Percentiles rank a stretch among this genome's conserved stretches.
These are phyloP conservation scores for Hanseniaspora singularis DNA, from an alignment of 805 yeast genomes.

Conservation along the genomic window DNA sequence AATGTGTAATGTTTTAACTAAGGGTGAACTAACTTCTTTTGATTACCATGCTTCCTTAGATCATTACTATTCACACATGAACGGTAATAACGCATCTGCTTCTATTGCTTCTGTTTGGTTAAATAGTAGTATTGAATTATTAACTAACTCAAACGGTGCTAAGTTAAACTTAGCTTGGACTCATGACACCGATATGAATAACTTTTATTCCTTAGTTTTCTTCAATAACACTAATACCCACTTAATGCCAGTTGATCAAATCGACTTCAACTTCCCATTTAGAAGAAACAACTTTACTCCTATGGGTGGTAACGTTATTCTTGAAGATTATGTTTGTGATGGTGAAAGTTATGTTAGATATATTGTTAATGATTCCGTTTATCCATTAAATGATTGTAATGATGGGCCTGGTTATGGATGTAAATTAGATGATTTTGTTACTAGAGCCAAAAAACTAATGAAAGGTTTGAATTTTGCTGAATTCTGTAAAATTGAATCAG, in stretches of 20 bases:
- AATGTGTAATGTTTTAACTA: slow-evolving; percentile 57
- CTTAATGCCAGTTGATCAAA: slow-evolving; percentile 32
- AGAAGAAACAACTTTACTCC: slow-evolving; percentile 41
- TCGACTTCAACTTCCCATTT: slow-evolving; percentile 39
- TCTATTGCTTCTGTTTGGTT: slow-evolving; percentile 52
- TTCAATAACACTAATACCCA: slow-evolving; percentile 26
- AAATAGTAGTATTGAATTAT: slow-evolving; percentile 38
- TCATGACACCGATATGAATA: slow-evolving; percentile 59
- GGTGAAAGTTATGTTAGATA: slow-evolving; percentile 34
- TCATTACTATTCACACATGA: slow-evolving; percentile 45
- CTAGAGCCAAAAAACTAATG: slow-evolving; percentile 27
- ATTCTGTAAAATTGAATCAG: slow-evolving; percentile 24
- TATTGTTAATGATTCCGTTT: slow-evolving; percentile 42
- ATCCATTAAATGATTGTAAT: slow-evolving; percentile 39
- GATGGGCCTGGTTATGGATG: slow-evolving; percentile 46
- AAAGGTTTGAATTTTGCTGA: slow-evolving; percentile 25
- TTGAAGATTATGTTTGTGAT: slow-evolving; percentile 39
- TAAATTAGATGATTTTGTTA: slow-evolving; percentile 29
- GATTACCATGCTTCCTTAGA: slow-evolving; percentile 50
- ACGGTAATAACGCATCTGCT: slow-evolving; percentile 25
- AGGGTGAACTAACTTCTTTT: slow-evolving; percentile 51
- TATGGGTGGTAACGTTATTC: slow-evolving; percentile 43
- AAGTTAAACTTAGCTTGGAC: slow-evolving; percentile 44
- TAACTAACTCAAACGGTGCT: slow-evolving; percentile 35
- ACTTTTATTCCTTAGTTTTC: slow-evolving; percentile 50